Base-by-base conservation (phyloP, 352 stramenopile genomes). In the Vaucheria bursata region DNA sequence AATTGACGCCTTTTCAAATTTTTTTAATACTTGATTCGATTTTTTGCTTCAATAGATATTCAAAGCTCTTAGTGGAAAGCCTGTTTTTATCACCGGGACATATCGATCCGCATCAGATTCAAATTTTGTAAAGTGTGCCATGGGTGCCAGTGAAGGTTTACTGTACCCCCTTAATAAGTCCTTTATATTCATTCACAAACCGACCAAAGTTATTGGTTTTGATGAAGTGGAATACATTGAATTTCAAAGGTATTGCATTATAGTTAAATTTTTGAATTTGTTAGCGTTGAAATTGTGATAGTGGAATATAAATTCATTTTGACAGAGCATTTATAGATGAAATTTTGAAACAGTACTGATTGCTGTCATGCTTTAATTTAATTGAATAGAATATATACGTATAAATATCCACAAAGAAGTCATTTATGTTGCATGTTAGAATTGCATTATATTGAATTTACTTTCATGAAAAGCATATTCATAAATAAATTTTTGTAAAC, bases 171-270 rank as follows among this genome's bases (percentile, higher is more conserved):
- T 98, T 8, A 94, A 98, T 79, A 98, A 92, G 87, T 97, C 94
- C 81, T 98, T 99, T 86, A 97, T 99, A 87, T 99, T 98, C 84
- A 98, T 99, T 82, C 94, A 99, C 89, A 98, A 98, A 85, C 96
- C 96, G 31, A 97, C 95, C 73, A 93, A 97, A 31, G 91, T 98
- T 77, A 97, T 99, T 85, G 91, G 92, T 73, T 98, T 98, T 87
- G 95, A 98, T 79, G 95, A 99, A 86, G 93, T 99, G 66, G 92
- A 97, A 82, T 96, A 91, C 81, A 93, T 99, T 33, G 93, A 98
- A 85, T 99, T 98, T 84, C 93, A 98, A 59, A 73, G 80, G 67
- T 83, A 82, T 37, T n/a, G n/a, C n/a, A n/a, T n/a, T n/a, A n/a
- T n/a, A n/a, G n/a, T n/a, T n/a, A n/a, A n/a, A n/a, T n/a, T n/a